phyloP scores from a whole-genome alignment of 23 red algal genomes.

The Gracilariopsis chorda region DNA sequence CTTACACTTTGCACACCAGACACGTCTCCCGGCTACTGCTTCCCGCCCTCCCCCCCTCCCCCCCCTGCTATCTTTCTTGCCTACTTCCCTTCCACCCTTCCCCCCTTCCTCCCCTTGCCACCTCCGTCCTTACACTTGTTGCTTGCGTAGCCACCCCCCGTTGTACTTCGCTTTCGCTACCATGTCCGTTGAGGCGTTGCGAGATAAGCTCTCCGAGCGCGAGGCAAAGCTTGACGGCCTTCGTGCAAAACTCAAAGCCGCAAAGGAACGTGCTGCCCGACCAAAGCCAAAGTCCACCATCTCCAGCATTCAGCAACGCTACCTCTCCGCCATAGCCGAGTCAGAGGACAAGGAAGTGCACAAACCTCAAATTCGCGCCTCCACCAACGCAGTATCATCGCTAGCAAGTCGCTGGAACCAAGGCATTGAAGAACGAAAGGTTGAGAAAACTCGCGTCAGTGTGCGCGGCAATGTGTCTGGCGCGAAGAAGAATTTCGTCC shows the following conservation, averaged over 20 bases:
- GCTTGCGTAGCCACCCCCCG: neutral
- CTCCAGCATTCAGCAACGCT: conserved; percentile 56
- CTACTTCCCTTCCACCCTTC: neutral
- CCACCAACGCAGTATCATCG: conserved; percentile 22
- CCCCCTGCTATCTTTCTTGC: neutral
- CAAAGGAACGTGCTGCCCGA: conserved; percentile 8
- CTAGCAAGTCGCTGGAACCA: conserved; percentile 55
- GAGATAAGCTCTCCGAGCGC: conserved; percentile 36
- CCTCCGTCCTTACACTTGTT: neutral
- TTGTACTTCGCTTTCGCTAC: neutral
- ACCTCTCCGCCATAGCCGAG: conserved; percentile 55
- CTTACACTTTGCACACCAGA: conserved; percentile 4
- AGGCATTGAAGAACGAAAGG: conserved; percentile 33
- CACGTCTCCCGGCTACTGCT: neutral
- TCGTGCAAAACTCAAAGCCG: conserved; percentile 13
- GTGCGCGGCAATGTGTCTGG: conserved; percentile 37
- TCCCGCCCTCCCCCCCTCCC: neutral
- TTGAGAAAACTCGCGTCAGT: conserved; percentile 12
- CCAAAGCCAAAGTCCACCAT: conserved; percentile 34
- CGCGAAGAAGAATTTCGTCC: conserved; percentile 30
- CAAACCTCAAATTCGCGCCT: neutral
- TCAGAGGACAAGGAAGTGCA: neutral
- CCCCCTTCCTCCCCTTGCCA: neutral
- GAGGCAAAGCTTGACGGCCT: conserved; percentile 28
- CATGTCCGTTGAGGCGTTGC: conserved; percentile 41